Evolutionary conservation across 148 eudicot species (phyloP).

Genomic region (Rhododendron ferrugineum): DNA sequence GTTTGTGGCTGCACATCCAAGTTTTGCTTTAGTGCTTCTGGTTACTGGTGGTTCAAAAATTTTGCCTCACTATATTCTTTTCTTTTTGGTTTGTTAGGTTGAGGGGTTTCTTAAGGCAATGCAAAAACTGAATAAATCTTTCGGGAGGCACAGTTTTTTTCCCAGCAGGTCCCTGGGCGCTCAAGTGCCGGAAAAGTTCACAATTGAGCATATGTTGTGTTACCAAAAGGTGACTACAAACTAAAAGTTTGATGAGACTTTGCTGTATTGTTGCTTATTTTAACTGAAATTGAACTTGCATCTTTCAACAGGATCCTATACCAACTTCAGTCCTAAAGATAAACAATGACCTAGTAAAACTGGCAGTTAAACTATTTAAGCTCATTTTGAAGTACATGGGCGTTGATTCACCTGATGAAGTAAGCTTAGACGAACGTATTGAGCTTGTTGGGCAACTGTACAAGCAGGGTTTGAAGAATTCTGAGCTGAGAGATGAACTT

Average conservation of each 20-base stretch:
- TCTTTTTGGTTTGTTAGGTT: slow-evolving; percentile 39
- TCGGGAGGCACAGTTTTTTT: slow-evolving; percentile 80
- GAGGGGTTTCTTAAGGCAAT: slow-evolving; percentile 91
- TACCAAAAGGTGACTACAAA: slow-evolving; percentile 68
- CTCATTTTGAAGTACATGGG: slow-evolving; percentile 91
- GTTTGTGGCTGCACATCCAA: not conserved
- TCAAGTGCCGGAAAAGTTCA: slow-evolving; percentile 67
- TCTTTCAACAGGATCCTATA: slow-evolving; percentile 74
- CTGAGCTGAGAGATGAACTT: slow-evolving; percentile 95
- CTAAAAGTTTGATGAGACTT: not conserved
- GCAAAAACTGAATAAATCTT: slow-evolving; percentile 90
- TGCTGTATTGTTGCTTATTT: slow-evolving; percentile 7
- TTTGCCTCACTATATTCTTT: not conserved
- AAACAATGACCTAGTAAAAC: slow-evolving; percentile 60
- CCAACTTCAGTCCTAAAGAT: slow-evolving; percentile 92
- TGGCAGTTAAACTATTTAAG: slow-evolving; percentile 79
- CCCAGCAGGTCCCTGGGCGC: slow-evolving; percentile 59
- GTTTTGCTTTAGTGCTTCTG: not conserved
- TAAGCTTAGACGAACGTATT: slow-evolving; percentile 79
- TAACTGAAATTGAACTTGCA: not conserved
- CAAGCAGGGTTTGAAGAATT: slow-evolving; percentile 85
- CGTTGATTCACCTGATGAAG: slow-evolving; percentile 71
- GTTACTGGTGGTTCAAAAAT: not conserved
- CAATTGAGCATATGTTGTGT: slow-evolving; percentile 96
- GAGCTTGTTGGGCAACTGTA: slow-evolving; percentile 79